Percentiles rank a stretch among this genome's conserved stretches.
These are phyloP conservation scores for Antrodiella citrinella DNA, from an alignment of 768 basidiomycete species.

Conservation along the genomic window DNA sequence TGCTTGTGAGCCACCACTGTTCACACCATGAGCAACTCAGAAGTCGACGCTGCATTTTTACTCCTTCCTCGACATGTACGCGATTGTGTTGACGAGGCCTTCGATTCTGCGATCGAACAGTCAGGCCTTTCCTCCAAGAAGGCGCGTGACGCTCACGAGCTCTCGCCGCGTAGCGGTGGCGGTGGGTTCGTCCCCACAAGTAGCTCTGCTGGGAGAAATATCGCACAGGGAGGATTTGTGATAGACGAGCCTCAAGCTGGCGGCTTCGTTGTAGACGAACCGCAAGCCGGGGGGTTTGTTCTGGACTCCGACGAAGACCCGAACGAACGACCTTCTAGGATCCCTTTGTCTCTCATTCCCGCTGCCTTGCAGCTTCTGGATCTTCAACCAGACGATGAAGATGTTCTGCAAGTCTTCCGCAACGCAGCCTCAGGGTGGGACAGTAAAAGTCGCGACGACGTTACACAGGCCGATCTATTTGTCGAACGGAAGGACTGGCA, in stretches of 20 bases:
- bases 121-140: constrained; percentile 11
- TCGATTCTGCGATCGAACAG: constrained; percentile 25
- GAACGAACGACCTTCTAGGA: constrained; percentile 21
- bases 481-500: constrained; percentile 71
- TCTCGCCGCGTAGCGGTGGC: background rate
- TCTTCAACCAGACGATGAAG: constrained; percentile 54
- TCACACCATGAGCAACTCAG: constrained; percentile 5
- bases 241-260: constrained; percentile 8
- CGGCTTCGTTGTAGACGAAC: constrained; percentile 13
- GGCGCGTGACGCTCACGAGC: constrained; percentile 7
- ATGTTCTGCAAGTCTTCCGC: constrained; percentile 61
- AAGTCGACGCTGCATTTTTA: constrained; percentile 24
- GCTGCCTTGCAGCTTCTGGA: constrained; percentile 54
- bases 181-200: background rate
- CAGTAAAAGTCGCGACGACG: constrained; percentile 8
- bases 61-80: constrained; percentile 35
- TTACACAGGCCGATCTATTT: constrained; percentile 20
- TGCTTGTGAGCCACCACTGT: too few relatives aligned
- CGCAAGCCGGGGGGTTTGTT: constrained; percentile 4
- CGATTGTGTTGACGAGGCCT: constrained; percentile 44
- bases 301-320: constrained; percentile 4
- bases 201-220: constrained; percentile 10
- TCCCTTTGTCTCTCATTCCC: constrained; percentile 52
- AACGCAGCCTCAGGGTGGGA: constrained; percentile 74
- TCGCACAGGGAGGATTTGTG: constrained; percentile 6